Conservation (phyloP, 768 basidiomycete genomes). For the Neoboletus brunneissimus region DNA sequence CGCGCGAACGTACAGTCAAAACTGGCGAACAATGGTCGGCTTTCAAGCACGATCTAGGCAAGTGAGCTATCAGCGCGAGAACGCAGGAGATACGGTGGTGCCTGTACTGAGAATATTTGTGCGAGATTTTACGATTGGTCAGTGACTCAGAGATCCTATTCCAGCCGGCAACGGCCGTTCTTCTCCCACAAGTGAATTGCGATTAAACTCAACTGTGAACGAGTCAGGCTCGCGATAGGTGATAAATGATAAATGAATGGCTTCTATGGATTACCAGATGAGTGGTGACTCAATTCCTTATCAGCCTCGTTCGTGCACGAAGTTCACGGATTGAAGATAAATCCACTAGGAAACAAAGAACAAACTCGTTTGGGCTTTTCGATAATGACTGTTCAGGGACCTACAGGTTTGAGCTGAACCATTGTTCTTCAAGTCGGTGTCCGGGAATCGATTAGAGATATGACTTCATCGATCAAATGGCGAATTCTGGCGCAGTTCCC, state of each 20-base stretch:
- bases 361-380: slow-evolving; percentile 1
- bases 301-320: slow-evolving; percentile 4
- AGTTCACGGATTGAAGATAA: neutral
- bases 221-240: slow-evolving; percentile 7
- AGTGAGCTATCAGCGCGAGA: slow-evolving; percentile 13
- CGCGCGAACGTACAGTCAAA: slow-evolving; percentile 8
- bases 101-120: neutral
- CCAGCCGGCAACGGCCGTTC: slow-evolving; percentile 7
- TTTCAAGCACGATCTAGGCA: slow-evolving; percentile 6
- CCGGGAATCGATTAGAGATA: slow-evolving; percentile 1
- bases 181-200: slow-evolving; percentile 1
- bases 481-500: neutral
- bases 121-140: neutral
- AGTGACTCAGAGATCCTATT: slow-evolving; percentile 3
- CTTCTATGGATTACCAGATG: slow-evolving; percentile 15
- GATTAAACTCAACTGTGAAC: slow-evolving; percentile 14
- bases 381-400: slow-evolving; percentile 3
- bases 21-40: slow-evolving; percentile 19
- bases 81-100: neutral
- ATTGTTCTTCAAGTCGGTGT: slow-evolving; percentile 9
- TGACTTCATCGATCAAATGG: slow-evolving; percentile 8
- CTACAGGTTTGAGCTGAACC: slow-evolving; percentile 1
- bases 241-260: slow-evolving; percentile 6
- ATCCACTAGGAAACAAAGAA: neutral
- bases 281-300: slow-evolving; percentile 20